Conservation (phyloP, 2,329 filamentous ascomycete species). For the Pyrenophora teres region DNA sequence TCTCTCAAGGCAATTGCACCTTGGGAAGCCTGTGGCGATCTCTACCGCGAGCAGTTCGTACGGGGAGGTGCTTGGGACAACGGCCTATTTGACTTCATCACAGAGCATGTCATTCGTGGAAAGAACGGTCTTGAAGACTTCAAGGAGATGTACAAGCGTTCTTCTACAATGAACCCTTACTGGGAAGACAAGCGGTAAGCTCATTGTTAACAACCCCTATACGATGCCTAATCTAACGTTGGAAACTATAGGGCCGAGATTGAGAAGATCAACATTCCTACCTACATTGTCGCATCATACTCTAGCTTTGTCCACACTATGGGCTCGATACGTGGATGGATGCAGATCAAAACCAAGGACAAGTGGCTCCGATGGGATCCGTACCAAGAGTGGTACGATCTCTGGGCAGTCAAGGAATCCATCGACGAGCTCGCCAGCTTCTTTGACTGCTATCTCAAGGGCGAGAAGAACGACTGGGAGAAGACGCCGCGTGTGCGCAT, state of each 20-base stretch:
- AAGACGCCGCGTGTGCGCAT: slow-evolving; percentile 54
- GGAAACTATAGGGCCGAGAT: slow-evolving; percentile 2
- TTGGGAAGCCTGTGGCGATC: slow-evolving; percentile 52
- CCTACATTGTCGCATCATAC: slow-evolving; percentile 20
- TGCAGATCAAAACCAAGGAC: slow-evolving; percentile 10
- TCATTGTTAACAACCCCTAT: not conserved
- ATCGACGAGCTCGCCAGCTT: slow-evolving; percentile 38
- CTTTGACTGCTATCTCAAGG: slow-evolving; percentile 55
- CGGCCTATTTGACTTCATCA: slow-evolving; percentile 13
- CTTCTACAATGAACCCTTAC: slow-evolving; percentile 14
- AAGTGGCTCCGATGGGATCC: slow-evolving; percentile 25
- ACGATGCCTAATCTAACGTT: not conserved
- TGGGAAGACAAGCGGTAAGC: slow-evolving; percentile 20
- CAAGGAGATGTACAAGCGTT: slow-evolving; percentile 15
- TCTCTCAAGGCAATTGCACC: slow-evolving; percentile 51
- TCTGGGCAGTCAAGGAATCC: slow-evolving; percentile 14
- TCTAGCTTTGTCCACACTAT: slow-evolving; percentile 19
- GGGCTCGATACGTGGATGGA: slow-evolving; percentile 23
- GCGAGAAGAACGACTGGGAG: slow-evolving; percentile 54
- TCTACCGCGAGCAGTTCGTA: slow-evolving; percentile 19
- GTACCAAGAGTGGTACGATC: slow-evolving; percentile 26
- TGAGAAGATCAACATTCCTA: slow-evolving; percentile 19
- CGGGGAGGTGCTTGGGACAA: slow-evolving; percentile 17
- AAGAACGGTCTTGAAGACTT: slow-evolving; percentile 14
- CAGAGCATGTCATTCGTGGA: slow-evolving; percentile 29